Evolutionary conservation across 2,329 filamentous ascomycete genomes (phyloP), one percentile per base, ranked within the genome.

Genomic region (Fusarium agapanthi): DNA sequence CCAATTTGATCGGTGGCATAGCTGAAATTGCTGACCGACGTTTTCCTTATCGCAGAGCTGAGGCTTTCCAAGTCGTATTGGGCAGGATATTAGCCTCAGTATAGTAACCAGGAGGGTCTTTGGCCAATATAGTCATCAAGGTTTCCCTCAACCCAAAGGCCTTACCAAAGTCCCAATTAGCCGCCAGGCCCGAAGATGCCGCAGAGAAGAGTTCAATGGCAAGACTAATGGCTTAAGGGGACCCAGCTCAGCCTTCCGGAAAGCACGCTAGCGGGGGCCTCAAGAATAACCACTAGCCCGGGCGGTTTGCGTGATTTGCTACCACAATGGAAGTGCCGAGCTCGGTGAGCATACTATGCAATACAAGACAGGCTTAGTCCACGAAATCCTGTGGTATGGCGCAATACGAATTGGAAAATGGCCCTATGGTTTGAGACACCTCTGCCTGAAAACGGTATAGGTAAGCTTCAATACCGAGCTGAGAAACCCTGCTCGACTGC

Each of bases 161-260:
- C 2, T 18, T 34, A 34, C 47, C 22, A 4, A 50, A 20, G 30
- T 34, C 8, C n/a, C 8, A 14, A 14, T 24, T 24, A 20, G 16
- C 22, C 30, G 47, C 47, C 16, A 24, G 0, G 8, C 14, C 30
- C n/a, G 30, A 20, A 5, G 30, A 34, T 20, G 0, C 16, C 47
- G 30, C 30, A 1, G 16, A 20, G 9, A 14, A 20, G 4, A 20
- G 0, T 34, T 24, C 30, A 34, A 20, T 34, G 8, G n/a, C 11
- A 8, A 14, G 16, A 15, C n/a, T 11, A 7, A 15, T 7, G 4
- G 3, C 12, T 2, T 11, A 0, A 0, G 2, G 16, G 16, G 3
- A 5, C 15, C 5, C 4, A 10, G 16, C 16, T 50, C 11, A 20
- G 22, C 22, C 16, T 14, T 34, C 4, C 4, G 2, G 22, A 50